Percentiles rank a stretch among this genome's conserved stretches.
phyloP scores from a whole-genome alignment of 352 stramenopile species.

The Pythium sp. region DNA sequence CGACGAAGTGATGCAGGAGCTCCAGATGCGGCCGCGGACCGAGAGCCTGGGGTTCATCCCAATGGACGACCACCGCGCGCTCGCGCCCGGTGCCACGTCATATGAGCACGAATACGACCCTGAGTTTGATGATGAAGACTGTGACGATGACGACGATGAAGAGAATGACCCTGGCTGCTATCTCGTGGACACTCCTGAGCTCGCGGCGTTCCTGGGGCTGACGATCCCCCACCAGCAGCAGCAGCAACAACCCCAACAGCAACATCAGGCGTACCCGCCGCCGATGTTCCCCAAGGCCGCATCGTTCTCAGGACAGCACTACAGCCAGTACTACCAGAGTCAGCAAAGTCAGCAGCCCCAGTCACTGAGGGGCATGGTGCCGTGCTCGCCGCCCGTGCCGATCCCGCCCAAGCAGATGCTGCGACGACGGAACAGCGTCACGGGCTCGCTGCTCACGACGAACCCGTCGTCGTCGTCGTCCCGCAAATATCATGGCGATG shows the following conservation, averaged over 20 bases:
- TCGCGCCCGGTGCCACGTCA: background rate
- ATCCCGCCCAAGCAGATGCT: slow-evolving; percentile 19
- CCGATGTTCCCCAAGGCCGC: slow-evolving; percentile 11
- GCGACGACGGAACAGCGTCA: slow-evolving; percentile 18
- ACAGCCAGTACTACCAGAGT: background rate
- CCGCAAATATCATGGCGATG: background rate
- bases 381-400: slow-evolving; percentile 24
- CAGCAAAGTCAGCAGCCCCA: background rate
- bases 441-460: slow-evolving; percentile 13
- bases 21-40: background rate
- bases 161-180: background rate
- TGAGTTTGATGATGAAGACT: background rate
- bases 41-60: background rate
- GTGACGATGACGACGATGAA: background rate
- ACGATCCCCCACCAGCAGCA: background rate
- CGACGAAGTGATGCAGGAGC: background rate
- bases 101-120: slow-evolving; percentile 1
- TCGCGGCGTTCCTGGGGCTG: slow-evolving; percentile 16
- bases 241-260: background rate
- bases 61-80: background rate
- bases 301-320: slow-evolving; percentile 17
- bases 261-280: background rate
- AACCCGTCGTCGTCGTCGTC: background rate
- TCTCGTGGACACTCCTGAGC: slow-evolving; percentile 15
- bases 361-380: slow-evolving; percentile 7